These are phyloP conservation scores for Umbilicus rupestris DNA, from an alignment of 164 flowering plant genomes.

Conservation along the genomic window DNA sequence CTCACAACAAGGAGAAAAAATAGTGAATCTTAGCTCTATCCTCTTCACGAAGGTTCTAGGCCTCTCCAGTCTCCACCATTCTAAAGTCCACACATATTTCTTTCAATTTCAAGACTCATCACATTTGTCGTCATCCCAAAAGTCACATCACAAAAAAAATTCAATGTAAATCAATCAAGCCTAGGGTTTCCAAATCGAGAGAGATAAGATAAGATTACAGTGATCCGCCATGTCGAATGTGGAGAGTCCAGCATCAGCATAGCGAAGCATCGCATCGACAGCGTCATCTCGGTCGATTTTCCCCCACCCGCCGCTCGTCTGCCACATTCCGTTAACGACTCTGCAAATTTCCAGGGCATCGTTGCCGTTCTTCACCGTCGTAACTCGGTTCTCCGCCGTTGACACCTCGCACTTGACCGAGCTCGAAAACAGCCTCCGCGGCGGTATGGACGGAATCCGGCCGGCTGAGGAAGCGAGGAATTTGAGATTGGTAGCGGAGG, in stretches of 20 bases:
- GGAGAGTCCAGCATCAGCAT: slow-evolving; percentile 55
- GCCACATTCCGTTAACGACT: slow-evolving; percentile 84
- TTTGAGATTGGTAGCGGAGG: background rate
- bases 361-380: slow-evolving; percentile 37
- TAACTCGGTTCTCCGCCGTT: background rate
- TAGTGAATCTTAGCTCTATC: background rate
- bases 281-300: slow-evolving; percentile 46
- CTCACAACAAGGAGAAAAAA: too few species aligned
- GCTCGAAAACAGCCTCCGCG: background rate
- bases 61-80: background rate
- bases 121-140: background rate
- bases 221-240: slow-evolving; percentile 79
- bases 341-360: slow-evolving; percentile 55
- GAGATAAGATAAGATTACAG: slow-evolving; percentile 24
- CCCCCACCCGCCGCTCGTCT: slow-evolving; percentile 79
- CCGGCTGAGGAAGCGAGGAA: background rate
- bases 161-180: background rate
- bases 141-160: background rate
- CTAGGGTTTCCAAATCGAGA: slow-evolving; percentile 3
- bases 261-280: slow-evolving; percentile 58
- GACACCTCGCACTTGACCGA: slow-evolving; percentile 7
- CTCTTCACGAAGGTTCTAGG: too few species aligned
- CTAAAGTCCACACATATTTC: background rate
- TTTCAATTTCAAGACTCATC: background rate
- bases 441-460: background rate